These are phyloP conservation scores for Pseudogymnoascus sp. DNA, from an alignment of 2,329 filamentous ascomycete species.

Conservation along the genomic window DNA sequence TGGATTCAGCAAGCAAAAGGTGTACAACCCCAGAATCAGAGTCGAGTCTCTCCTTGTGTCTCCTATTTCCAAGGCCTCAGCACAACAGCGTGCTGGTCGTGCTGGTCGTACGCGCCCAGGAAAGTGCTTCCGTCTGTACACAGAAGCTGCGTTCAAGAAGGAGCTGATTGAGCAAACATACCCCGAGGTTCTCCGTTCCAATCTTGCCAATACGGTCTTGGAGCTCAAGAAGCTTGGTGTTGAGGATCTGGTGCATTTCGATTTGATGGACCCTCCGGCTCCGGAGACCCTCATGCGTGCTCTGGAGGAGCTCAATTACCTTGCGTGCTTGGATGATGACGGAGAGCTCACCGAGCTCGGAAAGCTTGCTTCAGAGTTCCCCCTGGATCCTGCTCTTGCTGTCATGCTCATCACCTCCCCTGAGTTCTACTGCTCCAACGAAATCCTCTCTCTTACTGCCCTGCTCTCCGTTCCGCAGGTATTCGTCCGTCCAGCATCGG, in stretches of 20 bases:
- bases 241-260: conserved; percentile 93
- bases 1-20: conserved; percentile 98
- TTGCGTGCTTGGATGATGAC: conserved; percentile 93
- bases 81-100: conserved; percentile 96
- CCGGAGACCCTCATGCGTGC: conserved; percentile 98
- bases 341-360: conserved; percentile 85
- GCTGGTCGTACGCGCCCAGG: conserved; percentile 96
- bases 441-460: conserved; percentile 91
- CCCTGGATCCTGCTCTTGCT: conserved; percentile 84
- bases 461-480: conserved; percentile 91
- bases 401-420: conserved; percentile 98
- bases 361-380: conserved; percentile 86
- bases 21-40: conserved; percentile 94
- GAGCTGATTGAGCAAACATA: conserved; percentile 97
- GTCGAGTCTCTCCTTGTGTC: conserved; percentile 97
- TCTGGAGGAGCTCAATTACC: conserved; percentile 93
- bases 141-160: conserved; percentile 91
- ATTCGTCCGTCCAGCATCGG: conserved; percentile 79
- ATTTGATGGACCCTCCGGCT: conserved; percentile 96
- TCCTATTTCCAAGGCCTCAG: conserved; percentile 94
- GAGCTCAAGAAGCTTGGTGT: conserved; percentile 97
- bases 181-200: conserved; percentile 90
- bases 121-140: conserved; percentile 97
- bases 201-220: conserved; percentile 87
- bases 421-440: conserved; percentile 98